Evolutionary conservation across 208 protist genomes (phyloP).

Genomic region (Blastocrithidia nonstop): DNA sequence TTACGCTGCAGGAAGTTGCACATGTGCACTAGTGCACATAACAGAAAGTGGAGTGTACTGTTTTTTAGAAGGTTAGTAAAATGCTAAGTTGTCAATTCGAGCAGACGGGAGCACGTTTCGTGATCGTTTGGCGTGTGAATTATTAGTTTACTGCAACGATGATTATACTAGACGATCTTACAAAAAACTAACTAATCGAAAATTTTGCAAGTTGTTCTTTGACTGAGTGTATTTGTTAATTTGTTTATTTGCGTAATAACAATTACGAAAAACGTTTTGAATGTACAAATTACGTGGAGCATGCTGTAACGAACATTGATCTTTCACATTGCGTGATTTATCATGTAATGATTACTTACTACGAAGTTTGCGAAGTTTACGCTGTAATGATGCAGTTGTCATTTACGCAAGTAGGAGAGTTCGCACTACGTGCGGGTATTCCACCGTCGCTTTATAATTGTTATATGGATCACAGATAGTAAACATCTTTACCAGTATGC

Average conservation of each 20-base stretch:
- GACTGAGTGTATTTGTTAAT: no score
- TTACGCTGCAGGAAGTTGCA: no score
- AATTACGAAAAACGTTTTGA: conserved; percentile 19
- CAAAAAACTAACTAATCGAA: conserved; percentile 12
- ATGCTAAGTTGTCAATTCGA: no score
- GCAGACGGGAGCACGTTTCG: conserved; percentile 34
- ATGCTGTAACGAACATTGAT: no score
- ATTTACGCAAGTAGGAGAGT: conserved; percentile 7
- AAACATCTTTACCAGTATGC: conserved; percentile 24
- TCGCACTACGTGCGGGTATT: conserved; percentile 38
- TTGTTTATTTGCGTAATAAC: no score
- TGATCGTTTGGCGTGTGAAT: conserved; percentile 35
- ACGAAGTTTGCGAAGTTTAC: no score
- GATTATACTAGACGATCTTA: conserved; percentile 22
- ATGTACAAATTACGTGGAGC: no score
- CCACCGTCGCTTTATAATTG: conserved; percentile 14
- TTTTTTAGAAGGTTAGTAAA: no score
- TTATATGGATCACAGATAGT: conserved; percentile 7
- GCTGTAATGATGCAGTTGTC: conserved; percentile 6
- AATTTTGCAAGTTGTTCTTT: conserved; percentile 13
- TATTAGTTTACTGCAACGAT: conserved; percentile 21
- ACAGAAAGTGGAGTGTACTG: no score
- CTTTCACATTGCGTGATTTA: no score
- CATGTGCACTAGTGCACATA: no score
- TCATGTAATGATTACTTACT: no score